Conservation (phyloP, 495 filamentous ascomycete genomes). For the Saxophila tyrrhenica region DNA sequence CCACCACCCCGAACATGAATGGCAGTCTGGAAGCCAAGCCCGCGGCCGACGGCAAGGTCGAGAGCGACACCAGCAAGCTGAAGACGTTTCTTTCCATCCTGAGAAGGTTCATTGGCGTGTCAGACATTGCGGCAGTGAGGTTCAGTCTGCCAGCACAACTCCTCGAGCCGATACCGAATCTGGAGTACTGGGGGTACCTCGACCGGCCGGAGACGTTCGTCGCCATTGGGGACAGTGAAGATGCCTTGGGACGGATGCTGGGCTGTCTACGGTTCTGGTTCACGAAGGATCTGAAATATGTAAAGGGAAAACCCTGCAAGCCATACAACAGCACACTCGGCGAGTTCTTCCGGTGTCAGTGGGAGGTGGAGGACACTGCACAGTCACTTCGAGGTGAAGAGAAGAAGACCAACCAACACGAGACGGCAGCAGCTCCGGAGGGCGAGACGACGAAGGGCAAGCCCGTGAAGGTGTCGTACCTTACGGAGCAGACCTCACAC, state of each 20-base stretch:
- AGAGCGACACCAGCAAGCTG: constrained; percentile 73
- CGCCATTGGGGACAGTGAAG: constrained; percentile 89
- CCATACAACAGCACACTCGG: constrained; percentile 94
- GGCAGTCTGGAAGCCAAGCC: background rate
- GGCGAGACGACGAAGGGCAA: constrained; percentile 25
- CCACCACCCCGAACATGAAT: background rate
- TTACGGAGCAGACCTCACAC: constrained; percentile 97
- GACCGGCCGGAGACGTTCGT: constrained; percentile 92
- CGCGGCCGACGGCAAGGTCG: constrained; percentile 43
- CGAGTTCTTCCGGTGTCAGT: constrained; percentile 98
- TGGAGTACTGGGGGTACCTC: constrained; percentile 98
- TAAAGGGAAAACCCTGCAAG: constrained; percentile 96
- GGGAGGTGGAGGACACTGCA: constrained; percentile 67
- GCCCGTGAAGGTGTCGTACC: constrained; percentile 68
- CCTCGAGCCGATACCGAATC: constrained; percentile 86
- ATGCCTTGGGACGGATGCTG: constrained; percentile 82
- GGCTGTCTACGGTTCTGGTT: constrained; percentile 95
- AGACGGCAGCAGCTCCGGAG: constrained; percentile 31
- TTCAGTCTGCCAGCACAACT: constrained; percentile 94
- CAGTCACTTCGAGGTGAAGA: constrained; percentile 33
- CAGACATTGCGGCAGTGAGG: constrained; percentile 88
- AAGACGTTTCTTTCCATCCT: constrained; percentile 74
- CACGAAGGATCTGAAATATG: constrained; percentile 97
- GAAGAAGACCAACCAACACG: constrained; percentile 27
- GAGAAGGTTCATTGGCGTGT: constrained; percentile 84